These are phyloP conservation scores for Pseudoscleropodium purum DNA, from an alignment of 225 moss, liverwort and hornwort species.

Conservation along the genomic window DNA sequence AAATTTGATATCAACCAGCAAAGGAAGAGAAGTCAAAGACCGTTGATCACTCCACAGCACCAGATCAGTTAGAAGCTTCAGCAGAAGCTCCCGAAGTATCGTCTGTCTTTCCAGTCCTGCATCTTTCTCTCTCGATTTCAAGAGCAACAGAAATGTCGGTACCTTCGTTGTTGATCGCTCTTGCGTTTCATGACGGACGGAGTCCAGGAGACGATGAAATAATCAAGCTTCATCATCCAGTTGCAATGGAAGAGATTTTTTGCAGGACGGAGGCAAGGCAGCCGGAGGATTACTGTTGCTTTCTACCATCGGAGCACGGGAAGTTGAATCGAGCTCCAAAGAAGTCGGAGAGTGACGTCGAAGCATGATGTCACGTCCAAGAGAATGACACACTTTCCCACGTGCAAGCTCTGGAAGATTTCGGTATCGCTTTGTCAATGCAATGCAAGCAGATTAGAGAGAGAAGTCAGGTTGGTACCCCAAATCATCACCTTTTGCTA, in stretches of 20 bases:
- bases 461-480: neutral
- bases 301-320: neutral
- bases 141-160: neutral
- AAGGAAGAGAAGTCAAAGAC: neutral
- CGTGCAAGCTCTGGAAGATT: neutral
- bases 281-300: neutral
- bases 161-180: neutral
- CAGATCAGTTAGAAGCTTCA: neutral
- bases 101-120: neutral
- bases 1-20: neutral
- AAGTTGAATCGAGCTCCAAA: neutral
- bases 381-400: neutral
- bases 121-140: neutral
- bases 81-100: neutral
- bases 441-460: neutral
- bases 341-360: neutral
- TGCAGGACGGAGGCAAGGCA: neutral
- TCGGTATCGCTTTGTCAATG: neutral
- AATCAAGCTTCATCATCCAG: neutral
- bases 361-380: neutral
- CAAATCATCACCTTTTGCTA: neutral
- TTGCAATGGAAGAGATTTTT: neutral
- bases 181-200: neutral
- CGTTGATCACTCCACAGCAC: neutral
- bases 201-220: neutral